Conservation (phyloP, 352 stramenopile genomes). For the Albugo laibachii region DNA sequence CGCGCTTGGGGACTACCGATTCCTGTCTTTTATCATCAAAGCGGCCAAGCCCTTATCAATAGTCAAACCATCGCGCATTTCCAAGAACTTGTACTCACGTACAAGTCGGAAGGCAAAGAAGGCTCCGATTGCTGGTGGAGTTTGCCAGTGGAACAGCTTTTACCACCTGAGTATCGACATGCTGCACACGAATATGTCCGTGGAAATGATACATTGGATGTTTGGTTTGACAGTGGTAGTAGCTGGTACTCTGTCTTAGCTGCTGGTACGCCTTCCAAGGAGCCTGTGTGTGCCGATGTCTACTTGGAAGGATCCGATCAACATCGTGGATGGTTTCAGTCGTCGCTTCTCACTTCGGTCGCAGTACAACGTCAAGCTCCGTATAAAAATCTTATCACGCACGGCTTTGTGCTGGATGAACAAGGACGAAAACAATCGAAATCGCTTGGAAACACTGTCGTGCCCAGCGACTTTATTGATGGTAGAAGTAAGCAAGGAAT, state of each 20-base stretch:
- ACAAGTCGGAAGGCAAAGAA: conserved; percentile 10
- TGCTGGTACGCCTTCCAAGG: conserved; percentile 35
- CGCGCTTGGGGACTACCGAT: conserved; percentile 96
- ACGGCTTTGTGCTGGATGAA: conserved; percentile 98
- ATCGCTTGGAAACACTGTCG: conserved; percentile 92
- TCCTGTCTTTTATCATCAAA: conserved; percentile 93
- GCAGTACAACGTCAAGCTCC: conserved; percentile 68
- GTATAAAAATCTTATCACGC: conserved; percentile 95
- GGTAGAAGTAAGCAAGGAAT: conserved; percentile 51
- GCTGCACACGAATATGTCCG: conserved; percentile 84
- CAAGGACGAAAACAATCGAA: conserved; percentile 99
- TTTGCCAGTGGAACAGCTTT: conserved; percentile 50
- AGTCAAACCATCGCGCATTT: conserved; percentile 80
- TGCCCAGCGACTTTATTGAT: conserved; percentile 90
- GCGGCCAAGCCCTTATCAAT: conserved; percentile 83
- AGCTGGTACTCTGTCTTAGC: conserved; percentile 55
- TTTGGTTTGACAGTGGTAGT: conserved; percentile 96
- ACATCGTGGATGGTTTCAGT: conserved; percentile 98
- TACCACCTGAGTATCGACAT: conserved; percentile 30
- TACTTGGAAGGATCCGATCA: conserved; percentile 96
- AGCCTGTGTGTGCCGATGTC: conserved; percentile 64
- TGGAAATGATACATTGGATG: conserved; percentile 96
- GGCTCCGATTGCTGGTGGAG: conserved; percentile 95
- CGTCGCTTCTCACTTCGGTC: conserved; percentile 87
- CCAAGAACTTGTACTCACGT: conserved; percentile 22